Percentiles rank a stretch among this genome's conserved stretches.
Conservation (phyloP, 768 basidiomycete species). For the Suillus clintonianus region DNA sequence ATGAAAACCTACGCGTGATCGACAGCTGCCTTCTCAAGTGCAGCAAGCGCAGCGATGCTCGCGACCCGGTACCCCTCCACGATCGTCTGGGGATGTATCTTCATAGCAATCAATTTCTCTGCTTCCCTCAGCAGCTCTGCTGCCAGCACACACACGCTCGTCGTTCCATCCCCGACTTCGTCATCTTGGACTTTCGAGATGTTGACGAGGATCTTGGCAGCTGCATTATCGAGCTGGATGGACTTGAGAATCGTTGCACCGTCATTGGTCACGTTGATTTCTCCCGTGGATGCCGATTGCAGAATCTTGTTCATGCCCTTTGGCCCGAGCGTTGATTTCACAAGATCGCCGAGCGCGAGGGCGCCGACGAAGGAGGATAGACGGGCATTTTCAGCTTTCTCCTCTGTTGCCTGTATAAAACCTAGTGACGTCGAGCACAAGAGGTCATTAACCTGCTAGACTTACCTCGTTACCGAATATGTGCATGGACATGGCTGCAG, state of each 20-base stretch:
- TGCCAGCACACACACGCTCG: slow-evolving; percentile 88
- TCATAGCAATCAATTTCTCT: slow-evolving; percentile 88
- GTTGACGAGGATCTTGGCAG: slow-evolving; percentile 98
- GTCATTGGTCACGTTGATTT: slow-evolving; percentile 97
- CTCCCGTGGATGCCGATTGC: slow-evolving; percentile 85
- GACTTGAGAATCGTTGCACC: slow-evolving; percentile 98
- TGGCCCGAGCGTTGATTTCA: slow-evolving; percentile 97
- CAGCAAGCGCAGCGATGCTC: slow-evolving; percentile 77
- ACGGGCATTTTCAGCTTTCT: slow-evolving; percentile 97
- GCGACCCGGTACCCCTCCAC: slow-evolving; percentile 97
- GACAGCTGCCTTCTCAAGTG: slow-evolving; percentile 78
- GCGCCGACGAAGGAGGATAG: slow-evolving; percentile 98
- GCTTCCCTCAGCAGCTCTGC: slow-evolving; percentile 92
- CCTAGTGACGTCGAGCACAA: slow-evolving; percentile 2
- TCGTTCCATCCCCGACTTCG: slow-evolving; percentile 96
- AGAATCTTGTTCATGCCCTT: slow-evolving; percentile 99
- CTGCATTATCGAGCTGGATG: slow-evolving; percentile 97
- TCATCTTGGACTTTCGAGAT: slow-evolving; percentile 99
- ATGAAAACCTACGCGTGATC: slow-evolving; percentile 75
- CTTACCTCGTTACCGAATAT: slow-evolving; percentile 67
- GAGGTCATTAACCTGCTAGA: background rate
- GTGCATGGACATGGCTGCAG: slow-evolving; percentile 58
- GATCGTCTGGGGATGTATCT: slow-evolving; percentile 97
- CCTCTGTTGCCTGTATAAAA: slow-evolving; percentile 73
- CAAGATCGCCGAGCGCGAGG: slow-evolving; percentile 94